Base-by-base conservation (phyloP, 345 rosid species). In the Populus deltoides region DNA sequence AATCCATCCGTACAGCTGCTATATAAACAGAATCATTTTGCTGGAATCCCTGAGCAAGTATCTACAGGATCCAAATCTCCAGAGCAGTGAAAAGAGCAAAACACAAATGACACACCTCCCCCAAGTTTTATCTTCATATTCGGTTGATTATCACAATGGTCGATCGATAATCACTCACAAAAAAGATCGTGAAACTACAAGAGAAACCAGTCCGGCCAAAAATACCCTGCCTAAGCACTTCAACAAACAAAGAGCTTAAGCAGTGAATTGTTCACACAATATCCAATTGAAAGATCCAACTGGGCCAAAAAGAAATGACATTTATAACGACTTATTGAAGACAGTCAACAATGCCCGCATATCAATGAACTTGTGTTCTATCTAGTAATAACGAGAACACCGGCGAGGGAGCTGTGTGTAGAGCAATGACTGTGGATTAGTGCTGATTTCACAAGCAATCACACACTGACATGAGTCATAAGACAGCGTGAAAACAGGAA, bases 191-290 rank as follows among this genome's bases (percentile, higher is more conserved):
- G 63, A n/a, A 24, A 24, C 27, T 59, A n/a, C 9, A 9, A 65
- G 27, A 38, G 33, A 33, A 45, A 6, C 7, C 39, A 62, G 12
- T 12, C 47, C 33, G n/a, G 3, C 9, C 16, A 18, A 57, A 47
- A 57, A 38, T 45, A 43, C 35, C 57, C 24, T 6, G 24, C 0
- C 27, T 75, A 33, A 49, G 47, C 22, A 18, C 72, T 76, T 68
- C 67, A 67, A 36, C 73, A 24, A 68, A 65, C 73, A 76, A 68
- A 57, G 25, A 20, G 53, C 53, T 68, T 25, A 53, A 36, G 72
- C 39, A 53, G 53, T n/a, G 51, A 75, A 27, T 3, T 27, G 68
- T 66, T 31, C 69, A 66, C n/a, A 31, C 11, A 66, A 66, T 31
- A 17, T 15, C 36, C 69, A 16, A 59, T 15, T 66, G 22, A 66